Evolutionary conservation across 1,284 basidiomycete species (phyloP), one percentile per base, ranked within the genome.

Genomic region (Irpex rosettiformis): DNA sequence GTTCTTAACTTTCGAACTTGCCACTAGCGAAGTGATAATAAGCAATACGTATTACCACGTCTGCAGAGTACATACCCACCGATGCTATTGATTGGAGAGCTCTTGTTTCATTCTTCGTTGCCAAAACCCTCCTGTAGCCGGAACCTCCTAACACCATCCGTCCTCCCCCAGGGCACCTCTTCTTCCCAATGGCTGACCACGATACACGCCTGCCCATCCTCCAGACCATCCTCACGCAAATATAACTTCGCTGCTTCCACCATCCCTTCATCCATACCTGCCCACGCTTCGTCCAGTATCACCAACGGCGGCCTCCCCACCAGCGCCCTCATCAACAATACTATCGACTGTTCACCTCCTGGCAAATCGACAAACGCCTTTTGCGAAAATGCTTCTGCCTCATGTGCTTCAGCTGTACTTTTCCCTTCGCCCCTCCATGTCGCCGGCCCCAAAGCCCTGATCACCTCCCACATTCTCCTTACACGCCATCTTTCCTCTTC

Each of bases 101-200:
- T 37, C 33, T 24, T 54, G 11, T 16, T 29, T 58, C 25, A 54
- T 40, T 58, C 57, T 29, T 68, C 68, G 16, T 58, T 52, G 18
- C 77, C 79, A 8, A 64, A 53, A 5, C 80, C 79, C 3, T 71
- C 65, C 11, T 76, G 71, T 45, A 82, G 61, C 54, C 62, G 69
- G 52, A 75, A 76, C 57, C 64, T 69, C 64, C 64, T 69, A 25
- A 82, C 64, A 0, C 84, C 85, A 54, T 89, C 84, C 25, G 74
- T 72, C 0, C 62, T 66, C 0, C 71, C 74, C 89, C 89, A 92
- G 1, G 89, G 89, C 21, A 94, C 86, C 72, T 97, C 94, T 45
- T 91, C 89, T 64, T 91, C 89, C 83, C 91, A 94, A 73, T 96
- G 94, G 33, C 87, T 92, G 45, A 97, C 84, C 2, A 93, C 87